Conservation (phyloP, 164 flowering plant genomes). For the Vitis vinifera region DNA sequence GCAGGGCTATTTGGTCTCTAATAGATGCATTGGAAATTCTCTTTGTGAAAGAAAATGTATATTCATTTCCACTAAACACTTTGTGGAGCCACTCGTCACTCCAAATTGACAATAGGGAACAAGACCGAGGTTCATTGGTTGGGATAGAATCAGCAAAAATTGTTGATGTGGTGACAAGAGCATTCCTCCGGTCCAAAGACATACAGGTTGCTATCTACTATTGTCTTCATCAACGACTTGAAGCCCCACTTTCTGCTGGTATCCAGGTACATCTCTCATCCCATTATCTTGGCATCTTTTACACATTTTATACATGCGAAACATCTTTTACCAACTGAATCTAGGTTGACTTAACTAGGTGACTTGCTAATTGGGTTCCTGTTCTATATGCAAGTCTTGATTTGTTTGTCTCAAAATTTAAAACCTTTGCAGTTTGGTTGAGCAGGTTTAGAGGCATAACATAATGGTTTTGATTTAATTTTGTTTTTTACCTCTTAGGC, state of each 20-base stretch:
- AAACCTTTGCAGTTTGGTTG: neutral
- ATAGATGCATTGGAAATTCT: slow-evolving; percentile 63
- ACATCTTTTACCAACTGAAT: neutral
- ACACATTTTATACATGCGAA: neutral
- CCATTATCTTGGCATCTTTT: neutral
- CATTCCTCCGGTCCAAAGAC: slow-evolving; percentile 66
- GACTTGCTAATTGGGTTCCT: neutral
- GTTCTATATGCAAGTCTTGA: neutral
- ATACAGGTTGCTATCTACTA: slow-evolving; percentile 74
- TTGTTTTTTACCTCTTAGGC: too few relatives aligned
- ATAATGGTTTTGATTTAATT: too few relatives aligned
- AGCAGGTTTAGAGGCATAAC: too few relatives aligned
- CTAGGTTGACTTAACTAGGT: neutral
- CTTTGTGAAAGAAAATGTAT: slow-evolving; percentile 35
- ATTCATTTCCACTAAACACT: slow-evolving; percentile 61
- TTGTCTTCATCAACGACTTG: slow-evolving; percentile 75
- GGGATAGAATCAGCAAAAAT: slow-evolving; percentile 53
- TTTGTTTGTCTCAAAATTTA: neutral
- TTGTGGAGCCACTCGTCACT: slow-evolving; percentile 39
- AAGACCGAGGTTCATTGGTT: slow-evolving; percentile 33
- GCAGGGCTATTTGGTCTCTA: slow-evolving; percentile 83
- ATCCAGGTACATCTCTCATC: slow-evolving; percentile 56
- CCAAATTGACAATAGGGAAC: slow-evolving; percentile 45
- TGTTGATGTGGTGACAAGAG: slow-evolving; percentile 54
- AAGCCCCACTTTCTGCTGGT: slow-evolving; percentile 52